Percentiles rank a stretch among this genome's conserved stretches.
These are phyloP conservation scores for Selenicereus undatus DNA, from an alignment of 148 eudicot species.

Conservation along the genomic window DNA sequence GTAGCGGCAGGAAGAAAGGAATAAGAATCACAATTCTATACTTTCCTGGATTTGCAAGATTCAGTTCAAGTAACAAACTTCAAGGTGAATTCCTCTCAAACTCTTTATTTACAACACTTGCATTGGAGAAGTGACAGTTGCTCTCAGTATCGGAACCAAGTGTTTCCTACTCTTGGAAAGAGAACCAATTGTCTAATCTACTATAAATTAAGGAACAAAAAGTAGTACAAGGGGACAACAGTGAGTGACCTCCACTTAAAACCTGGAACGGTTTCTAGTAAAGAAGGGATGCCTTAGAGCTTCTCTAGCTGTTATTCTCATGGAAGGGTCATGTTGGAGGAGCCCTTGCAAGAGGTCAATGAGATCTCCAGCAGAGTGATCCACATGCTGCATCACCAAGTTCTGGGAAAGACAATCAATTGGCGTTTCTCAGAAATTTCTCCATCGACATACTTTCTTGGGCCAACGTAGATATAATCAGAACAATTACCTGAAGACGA, in stretches of 20 bases:
- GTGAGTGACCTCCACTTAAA: conserved; percentile 22
- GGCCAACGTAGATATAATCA: not conserved
- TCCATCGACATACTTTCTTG: not conserved
- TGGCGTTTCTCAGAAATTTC: conserved; percentile 7
- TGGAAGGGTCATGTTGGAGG: conserved; percentile 50
- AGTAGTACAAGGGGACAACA: conserved; percentile 26
- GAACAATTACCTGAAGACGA: conserved; percentile 50
- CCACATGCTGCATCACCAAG: conserved; percentile 62
- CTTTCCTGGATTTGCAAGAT: conserved; percentile 27
- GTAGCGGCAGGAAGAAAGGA: conserved; percentile 19
- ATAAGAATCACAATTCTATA: conserved; percentile 16
- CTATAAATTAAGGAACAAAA: conserved; percentile 8
- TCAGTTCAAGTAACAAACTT: conserved; percentile 19
- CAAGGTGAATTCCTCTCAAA: conserved; percentile 24
- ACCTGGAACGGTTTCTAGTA: conserved; percentile 43
- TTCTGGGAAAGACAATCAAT: conserved; percentile 32
- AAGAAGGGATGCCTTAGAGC: conserved; percentile 63
- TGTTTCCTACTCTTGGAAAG: conserved; percentile 23
- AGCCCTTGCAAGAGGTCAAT: conserved; percentile 60
- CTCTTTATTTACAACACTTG: conserved; percentile 26
- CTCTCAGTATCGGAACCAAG: conserved; percentile 14
- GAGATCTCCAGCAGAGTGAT: conserved; percentile 68
- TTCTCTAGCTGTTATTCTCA: conserved; percentile 49
- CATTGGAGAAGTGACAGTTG: conserved; percentile 14
- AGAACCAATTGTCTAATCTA: conserved; percentile 16